Conservation (phyloP, 2,329 filamentous ascomycete species). For the Trichoderma pleuroti region DNA sequence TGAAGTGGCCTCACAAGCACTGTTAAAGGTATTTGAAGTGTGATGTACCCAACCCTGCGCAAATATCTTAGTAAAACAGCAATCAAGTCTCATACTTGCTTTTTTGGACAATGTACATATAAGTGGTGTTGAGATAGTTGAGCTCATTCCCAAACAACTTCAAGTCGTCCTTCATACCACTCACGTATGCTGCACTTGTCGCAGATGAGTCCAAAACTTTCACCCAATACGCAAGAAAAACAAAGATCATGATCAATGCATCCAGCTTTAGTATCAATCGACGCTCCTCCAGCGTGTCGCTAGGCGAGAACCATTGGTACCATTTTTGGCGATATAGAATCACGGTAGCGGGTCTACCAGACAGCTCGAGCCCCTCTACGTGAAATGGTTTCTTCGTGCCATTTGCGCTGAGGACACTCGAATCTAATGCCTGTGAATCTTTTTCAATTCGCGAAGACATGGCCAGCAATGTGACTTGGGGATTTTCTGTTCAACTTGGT, state of each 20-base stretch:
- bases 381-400: neutral
- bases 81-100: neutral
- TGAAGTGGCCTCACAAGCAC: neutral
- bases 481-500: neutral
- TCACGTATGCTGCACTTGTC: slow-evolving; percentile 33
- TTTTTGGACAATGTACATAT: slow-evolving; percentile 12
- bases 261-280: slow-evolving; percentile 51
- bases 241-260: slow-evolving; percentile 53
- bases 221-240: slow-evolving; percentile 53
- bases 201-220: slow-evolving; percentile 45
- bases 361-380: neutral
- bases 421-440: neutral
- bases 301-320: slow-evolving; percentile 46
- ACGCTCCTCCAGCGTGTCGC: slow-evolving; percentile 39
- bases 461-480: neutral
- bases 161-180: slow-evolving; percentile 47
- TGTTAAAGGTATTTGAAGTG: slow-evolving; percentile 21
- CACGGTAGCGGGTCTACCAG: neutral
- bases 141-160: slow-evolving; percentile 49
- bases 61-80: neutral
- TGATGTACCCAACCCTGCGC: slow-evolving; percentile 21
- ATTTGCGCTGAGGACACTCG: neutral
- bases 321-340: slow-evolving; percentile 27
- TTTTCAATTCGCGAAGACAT: neutral
- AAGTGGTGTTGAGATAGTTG: slow-evolving; percentile 44